Evolutionary conservation across 2,329 filamentous ascomycete genomes (phyloP), one percentile per base, ranked within the genome.

Genomic region (Pezicula neosporulosa): DNA sequence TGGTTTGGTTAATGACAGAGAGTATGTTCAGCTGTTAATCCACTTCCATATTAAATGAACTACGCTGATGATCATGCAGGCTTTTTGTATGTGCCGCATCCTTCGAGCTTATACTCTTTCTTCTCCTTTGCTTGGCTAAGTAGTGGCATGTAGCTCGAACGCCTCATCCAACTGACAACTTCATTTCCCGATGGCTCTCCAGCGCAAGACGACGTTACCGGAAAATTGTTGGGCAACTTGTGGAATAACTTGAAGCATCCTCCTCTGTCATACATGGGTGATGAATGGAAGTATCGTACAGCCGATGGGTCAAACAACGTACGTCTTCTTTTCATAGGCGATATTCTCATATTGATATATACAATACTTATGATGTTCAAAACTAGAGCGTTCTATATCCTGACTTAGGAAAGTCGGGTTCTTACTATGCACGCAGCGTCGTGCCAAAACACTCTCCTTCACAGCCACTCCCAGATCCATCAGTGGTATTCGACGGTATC

Each of bases 221-320:
- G 87, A 59, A 66, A 70, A 44, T 86, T 91, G 60, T 75, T 91
- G 45, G 77, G 80, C 45, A 75, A 85, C 67, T 74, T 91, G 0
- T 91, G 87, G 86, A 73, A 82, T 58, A 82, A 80, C 0, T 71
- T 91, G 10, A 84, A 87, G 16, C 87, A 91, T 54, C 87, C 87
- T 0, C 85, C 87, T 1, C 70, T 86, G 57, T 75, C 84, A 45
- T 87, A 83, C 52, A 68, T 85, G 49, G 81, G 81, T 2, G 72
- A 86, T n/a, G 71, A 85, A 49, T 84, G 76, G 61, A 73, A 76
- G 55, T 90, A 87, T 61, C 78, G 87, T 12, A 77, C 56, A 68
- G 59, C 54, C 71, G 86, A 90, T 68, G 86, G 87, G 0, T 86
- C 82, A 0, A 78, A 81, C 67, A 90, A 80, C 74, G 44, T 53